Evolutionary conservation across 2,329 filamentous ascomycete genomes (phyloP).

Genomic region (Cladosporium cucumerinum): DNA sequence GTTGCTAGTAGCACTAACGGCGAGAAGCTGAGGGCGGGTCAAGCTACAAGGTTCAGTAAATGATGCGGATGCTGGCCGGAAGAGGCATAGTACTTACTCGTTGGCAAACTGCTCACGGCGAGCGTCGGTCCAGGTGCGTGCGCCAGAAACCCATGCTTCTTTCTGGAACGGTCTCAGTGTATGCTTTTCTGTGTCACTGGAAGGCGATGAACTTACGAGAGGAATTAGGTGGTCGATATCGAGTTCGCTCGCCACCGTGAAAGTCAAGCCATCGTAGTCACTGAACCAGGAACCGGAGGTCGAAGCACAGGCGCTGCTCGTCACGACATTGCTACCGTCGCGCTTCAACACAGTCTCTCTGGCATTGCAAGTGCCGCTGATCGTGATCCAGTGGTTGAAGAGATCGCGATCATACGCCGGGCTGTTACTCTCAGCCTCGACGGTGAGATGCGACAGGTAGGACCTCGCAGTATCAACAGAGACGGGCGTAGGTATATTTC

Average conservation of each 20-base stretch:
- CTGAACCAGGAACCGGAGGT: conserved; percentile 66
- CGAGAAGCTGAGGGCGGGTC: conserved; percentile 69
- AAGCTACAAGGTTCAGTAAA: conserved; percentile 55
- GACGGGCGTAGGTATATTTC: conserved; percentile 31
- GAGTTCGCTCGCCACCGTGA: conserved; percentile 65
- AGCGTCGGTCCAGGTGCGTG: conserved; percentile 66
- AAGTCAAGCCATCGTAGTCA: conserved; percentile 70
- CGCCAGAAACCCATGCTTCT: conserved; percentile 54
- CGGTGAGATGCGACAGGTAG: conserved; percentile 28
- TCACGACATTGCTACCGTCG: conserved; percentile 64
- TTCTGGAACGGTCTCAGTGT: conserved; percentile 17
- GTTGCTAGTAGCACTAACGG: conserved; percentile 76
- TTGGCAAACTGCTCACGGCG: conserved; percentile 67
- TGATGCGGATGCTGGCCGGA: background rate
- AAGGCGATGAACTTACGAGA: conserved; percentile 42
- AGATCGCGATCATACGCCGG: conserved; percentile 60
- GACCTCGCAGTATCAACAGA: conserved; percentile 29
- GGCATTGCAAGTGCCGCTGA: conserved; percentile 66
- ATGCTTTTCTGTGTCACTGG: conserved; percentile 20
- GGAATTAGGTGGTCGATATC: conserved; percentile 86
- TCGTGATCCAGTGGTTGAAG: conserved; percentile 70
- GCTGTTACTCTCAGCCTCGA: conserved; percentile 28
- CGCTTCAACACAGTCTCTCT: conserved; percentile 69
- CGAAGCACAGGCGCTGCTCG: conserved; percentile 58
- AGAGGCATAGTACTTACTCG: conserved; percentile 21